Evolutionary conservation across 768 basidiomycete genomes (phyloP).

Genomic region (Candolleomyces aberdarensis): DNA sequence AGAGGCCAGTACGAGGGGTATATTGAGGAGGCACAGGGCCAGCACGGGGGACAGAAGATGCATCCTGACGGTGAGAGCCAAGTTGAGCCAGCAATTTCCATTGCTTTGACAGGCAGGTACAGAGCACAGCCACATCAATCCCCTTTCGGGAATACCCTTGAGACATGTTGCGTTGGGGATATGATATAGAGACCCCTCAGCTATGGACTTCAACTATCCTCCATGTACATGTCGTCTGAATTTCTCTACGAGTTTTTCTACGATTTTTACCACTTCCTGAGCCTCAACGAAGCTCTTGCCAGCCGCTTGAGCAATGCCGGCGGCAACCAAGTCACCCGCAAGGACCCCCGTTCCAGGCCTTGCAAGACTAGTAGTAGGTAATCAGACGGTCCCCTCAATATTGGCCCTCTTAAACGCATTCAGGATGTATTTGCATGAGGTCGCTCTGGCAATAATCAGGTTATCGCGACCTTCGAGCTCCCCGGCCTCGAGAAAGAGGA

Average conservation of each 20-base stretch:
- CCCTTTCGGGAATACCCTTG: too few species aligned
- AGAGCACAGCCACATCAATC: slow-evolving; percentile 12
- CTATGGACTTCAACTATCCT: too few species aligned
- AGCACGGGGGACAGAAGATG: slow-evolving; percentile 27
- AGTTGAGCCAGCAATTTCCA: background rate
- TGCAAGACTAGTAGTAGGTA: slow-evolving; percentile 21
- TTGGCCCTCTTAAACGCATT: background rate
- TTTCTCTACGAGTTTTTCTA: too few species aligned
- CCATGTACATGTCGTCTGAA: too few species aligned
- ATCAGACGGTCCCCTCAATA: background rate
- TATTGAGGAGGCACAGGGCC: slow-evolving; percentile 28
- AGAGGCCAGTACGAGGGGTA: slow-evolving; percentile 16
- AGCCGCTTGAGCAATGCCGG: too few species aligned
- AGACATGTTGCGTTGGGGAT: too few species aligned
- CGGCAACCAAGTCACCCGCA: background rate
- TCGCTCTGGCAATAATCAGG: slow-evolving; percentile 32
- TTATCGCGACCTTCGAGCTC: slow-evolving; percentile 29
- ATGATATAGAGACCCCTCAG: too few species aligned
- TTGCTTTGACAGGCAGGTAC: background rate
- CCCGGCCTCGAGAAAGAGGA: slow-evolving; percentile 50
- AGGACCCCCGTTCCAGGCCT: slow-evolving; percentile 10
- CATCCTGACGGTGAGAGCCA: slow-evolving; percentile 20
- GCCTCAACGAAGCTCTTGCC: too few species aligned
- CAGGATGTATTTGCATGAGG: slow-evolving; percentile 50
- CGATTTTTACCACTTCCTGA: too few species aligned